These are phyloP conservation scores for Nothopassalora personata DNA, from an alignment of 2,329 filamentous ascomycete genomes.

Conservation along the genomic window DNA sequence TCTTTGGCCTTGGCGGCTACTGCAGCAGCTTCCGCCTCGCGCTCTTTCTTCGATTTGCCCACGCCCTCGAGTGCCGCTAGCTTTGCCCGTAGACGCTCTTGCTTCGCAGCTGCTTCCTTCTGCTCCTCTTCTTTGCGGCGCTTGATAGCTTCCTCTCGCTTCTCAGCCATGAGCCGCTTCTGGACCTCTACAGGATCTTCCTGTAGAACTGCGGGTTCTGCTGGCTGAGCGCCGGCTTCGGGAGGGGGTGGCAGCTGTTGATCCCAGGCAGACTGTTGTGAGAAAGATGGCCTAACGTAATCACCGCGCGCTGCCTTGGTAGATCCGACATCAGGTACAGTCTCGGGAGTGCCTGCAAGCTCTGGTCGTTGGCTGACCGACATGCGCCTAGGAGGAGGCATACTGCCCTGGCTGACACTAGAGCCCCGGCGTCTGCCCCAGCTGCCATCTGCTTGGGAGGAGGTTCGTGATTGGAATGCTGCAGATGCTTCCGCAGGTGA, in stretches of 20 bases:
- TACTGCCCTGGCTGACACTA: conserved; percentile 83
- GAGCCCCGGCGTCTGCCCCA: conserved; percentile 74
- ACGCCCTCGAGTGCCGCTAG: conserved; percentile 32
- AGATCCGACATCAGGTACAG: conserved; percentile 9
- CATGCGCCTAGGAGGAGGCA: conserved; percentile 60
- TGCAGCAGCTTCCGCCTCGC: conserved; percentile 31
- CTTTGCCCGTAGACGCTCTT: conserved; percentile 30
- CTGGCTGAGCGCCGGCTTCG: conserved; percentile 4
- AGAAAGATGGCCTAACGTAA: conserved; percentile 20
- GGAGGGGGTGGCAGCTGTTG: conserved; percentile 30
- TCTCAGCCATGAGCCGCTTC: conserved; percentile 46
- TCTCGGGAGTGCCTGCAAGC: conserved; percentile 20
- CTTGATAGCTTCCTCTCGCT: conserved; percentile 31
- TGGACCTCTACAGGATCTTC: conserved; percentile 62
- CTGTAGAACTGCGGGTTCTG: conserved; percentile 9
- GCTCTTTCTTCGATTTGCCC: conserved; percentile 32
- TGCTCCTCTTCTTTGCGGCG: conserved; percentile 29
- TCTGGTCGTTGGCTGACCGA: conserved; percentile 46
- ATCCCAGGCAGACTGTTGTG: conserved; percentile 29
- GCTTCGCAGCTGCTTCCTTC: conserved; percentile 24
- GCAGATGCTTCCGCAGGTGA: conserved; percentile 76
- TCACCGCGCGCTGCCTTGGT: conserved; percentile 18
- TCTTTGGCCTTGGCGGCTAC: conserved; percentile 14
- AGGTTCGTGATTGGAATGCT: conserved; percentile 75
- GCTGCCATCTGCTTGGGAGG: conserved; percentile 55